Evolutionary conservation across 768 basidiomycete genomes (phyloP).

Genomic region (Rhodocollybia butyracea): DNA sequence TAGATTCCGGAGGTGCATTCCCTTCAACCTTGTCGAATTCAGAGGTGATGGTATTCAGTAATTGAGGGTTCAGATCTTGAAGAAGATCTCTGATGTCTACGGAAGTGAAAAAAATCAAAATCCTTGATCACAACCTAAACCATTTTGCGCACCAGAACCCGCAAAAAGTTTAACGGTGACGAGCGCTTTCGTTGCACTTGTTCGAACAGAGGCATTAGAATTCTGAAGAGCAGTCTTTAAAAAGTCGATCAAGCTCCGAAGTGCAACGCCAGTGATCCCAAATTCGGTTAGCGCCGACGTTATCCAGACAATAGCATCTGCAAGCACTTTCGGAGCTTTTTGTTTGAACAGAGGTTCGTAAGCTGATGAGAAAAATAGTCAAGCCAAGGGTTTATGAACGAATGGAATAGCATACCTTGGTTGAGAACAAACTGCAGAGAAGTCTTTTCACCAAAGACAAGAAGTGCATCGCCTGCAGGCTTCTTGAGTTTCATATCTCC

Average conservation of each 20-base stretch:
- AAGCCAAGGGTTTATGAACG: background rate
- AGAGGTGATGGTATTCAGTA: conserved; percentile 81
- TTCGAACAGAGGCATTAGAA: conserved; percentile 91
- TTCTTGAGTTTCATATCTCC: conserved; percentile 98
- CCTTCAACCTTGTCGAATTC: conserved; percentile 95
- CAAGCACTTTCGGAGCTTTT: conserved; percentile 95
- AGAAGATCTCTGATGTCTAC: conserved; percentile 91
- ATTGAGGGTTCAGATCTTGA: conserved; percentile 91
- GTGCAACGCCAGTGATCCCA: conserved; percentile 81
- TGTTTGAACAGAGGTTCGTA: conserved; percentile 93
- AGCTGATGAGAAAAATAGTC: conserved; percentile 40
- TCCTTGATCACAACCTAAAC: conserved; percentile 1
- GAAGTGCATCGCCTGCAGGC: conserved; percentile 86
- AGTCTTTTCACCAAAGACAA: conserved; percentile 84
- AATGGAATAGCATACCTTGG: conserved; percentile 59
- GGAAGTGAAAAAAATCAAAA: background rate
- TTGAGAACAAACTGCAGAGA: conserved; percentile 91
- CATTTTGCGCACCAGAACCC: conserved; percentile 61
- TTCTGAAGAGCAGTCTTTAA: conserved; percentile 84
- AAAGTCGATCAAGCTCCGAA: conserved; percentile 86
- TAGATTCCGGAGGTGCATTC: conserved; percentile 72
- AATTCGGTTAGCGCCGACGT: conserved; percentile 86
- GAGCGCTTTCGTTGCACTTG: conserved; percentile 88
- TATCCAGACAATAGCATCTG: conserved; percentile 88
- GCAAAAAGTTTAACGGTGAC: conserved; percentile 92